Conservation (phyloP, 768 basidiomycete genomes). For the Cystobasidium onofrii region DNA sequence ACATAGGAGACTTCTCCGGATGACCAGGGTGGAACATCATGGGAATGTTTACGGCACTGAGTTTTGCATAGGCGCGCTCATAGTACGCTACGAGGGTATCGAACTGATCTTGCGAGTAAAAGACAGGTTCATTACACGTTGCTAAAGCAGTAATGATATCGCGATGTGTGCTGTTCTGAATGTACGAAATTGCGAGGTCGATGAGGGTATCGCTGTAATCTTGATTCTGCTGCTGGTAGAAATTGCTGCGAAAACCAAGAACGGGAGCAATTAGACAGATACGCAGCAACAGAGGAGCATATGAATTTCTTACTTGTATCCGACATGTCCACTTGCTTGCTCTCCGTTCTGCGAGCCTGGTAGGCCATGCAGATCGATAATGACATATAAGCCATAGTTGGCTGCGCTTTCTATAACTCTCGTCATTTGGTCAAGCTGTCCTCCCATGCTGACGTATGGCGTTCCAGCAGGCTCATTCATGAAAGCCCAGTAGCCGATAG, state of each 20-base stretch:
- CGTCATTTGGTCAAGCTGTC: constrained; percentile 39
- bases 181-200: constrained; percentile 37
- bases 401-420: constrained; percentile 35
- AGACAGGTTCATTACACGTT: constrained; percentile 39
- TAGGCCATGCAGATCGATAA: constrained; percentile 40
- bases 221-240: constrained; percentile 2
- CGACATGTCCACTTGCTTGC: constrained; percentile 40
- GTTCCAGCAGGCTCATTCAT: constrained; percentile 35
- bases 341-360: constrained; percentile 44
- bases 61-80: constrained; percentile 26
- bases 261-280: not conserved
- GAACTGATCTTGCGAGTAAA: constrained; percentile 39
- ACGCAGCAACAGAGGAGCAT: not conserved
- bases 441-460: constrained; percentile 37
- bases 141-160: constrained; percentile 37
- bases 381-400: constrained; percentile 39
- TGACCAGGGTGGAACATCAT: constrained; percentile 28
- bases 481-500: constrained; percentile 42
- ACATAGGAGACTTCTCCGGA: constrained; percentile 27
- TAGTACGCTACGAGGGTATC: constrained; percentile 37
- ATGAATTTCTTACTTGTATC: constrained; percentile 19
- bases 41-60: not conserved
- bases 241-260: not conserved
- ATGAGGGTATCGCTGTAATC: constrained; percentile 33
- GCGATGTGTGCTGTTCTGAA: constrained; percentile 40